A percentile compares a stretch with the other conserved stretches of the same genome.
Conservation (phyloP, 257 asterid species). For the Leptodermis oblonga region DNA sequence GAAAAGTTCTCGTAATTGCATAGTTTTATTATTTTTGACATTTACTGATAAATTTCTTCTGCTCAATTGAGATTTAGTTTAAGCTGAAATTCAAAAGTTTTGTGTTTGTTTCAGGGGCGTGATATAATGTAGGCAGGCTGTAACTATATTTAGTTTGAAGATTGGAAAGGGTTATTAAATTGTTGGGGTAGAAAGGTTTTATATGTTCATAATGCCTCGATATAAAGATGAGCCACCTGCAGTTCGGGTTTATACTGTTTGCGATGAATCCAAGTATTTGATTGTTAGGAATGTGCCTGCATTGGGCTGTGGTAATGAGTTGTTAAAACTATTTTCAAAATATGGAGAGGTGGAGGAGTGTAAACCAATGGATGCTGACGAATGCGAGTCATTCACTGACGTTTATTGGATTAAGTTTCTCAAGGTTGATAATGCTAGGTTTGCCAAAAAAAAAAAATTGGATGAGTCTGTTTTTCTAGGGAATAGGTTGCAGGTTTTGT, state of each 20-base stretch:
- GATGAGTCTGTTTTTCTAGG: too few species aligned
- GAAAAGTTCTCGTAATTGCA: neutral
- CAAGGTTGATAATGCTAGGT: too few species aligned
- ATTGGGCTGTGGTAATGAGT: too few species aligned
- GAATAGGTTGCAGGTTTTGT: constrained; percentile 59
- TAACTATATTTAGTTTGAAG: neutral
- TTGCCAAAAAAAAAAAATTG: too few species aligned
- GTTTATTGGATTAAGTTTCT: constrained; percentile 86
- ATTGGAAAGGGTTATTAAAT: neutral
- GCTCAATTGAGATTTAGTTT: neutral
- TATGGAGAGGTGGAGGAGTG: constrained; percentile 82
- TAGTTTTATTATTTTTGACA: neutral
- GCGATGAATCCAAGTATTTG: too few species aligned
- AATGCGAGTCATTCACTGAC: constrained; percentile 71
- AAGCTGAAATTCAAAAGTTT: neutral
- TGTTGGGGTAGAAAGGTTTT: neutral
- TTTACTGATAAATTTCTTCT: too few species aligned
- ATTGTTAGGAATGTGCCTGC: too few species aligned
- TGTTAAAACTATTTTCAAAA: too few species aligned
- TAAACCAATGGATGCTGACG: constrained; percentile 92
- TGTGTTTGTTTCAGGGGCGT: neutral
- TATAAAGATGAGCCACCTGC: constrained; percentile 58
- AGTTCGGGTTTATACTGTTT: too few species aligned
- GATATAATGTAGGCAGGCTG: neutral
- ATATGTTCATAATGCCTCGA: constrained; percentile 45